Evolutionary conservation across 139 green algal species (phyloP).

Genomic region (Micractinium sp.): DNA sequence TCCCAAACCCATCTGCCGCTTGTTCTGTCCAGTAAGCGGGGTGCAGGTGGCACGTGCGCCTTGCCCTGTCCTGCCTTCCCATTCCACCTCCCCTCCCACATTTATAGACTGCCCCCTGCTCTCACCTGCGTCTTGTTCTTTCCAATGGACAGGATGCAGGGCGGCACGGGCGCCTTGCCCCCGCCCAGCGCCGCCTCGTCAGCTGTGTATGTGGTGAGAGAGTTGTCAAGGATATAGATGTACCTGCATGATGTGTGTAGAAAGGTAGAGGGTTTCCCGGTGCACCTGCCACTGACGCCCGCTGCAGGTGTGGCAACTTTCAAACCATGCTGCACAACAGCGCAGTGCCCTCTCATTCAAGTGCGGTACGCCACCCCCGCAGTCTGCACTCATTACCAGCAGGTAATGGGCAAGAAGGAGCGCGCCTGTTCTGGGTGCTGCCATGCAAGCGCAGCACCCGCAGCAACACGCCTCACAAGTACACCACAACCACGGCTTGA

Average conservation of each 20-base stretch:
- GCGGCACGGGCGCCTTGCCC: constrained; percentile 70
- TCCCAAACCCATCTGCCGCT: no score
- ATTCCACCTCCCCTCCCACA: no score
- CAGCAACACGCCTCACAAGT: background rate
- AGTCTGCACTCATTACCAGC: background rate
- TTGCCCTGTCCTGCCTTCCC: no score
- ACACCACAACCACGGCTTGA: no score
- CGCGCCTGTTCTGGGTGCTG: no score
- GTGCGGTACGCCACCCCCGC: background rate
- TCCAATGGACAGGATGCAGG: constrained; percentile 70
- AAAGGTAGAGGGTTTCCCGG: background rate
- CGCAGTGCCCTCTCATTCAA: background rate
- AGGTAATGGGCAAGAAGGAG: no score
- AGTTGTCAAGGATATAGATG: constrained; percentile 81
- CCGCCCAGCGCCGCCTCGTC: constrained; percentile 34
- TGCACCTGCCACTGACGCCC: no score
- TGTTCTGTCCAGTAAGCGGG: no score
- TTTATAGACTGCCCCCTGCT: no score
- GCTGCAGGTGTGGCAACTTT: background rate
- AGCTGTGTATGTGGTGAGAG: constrained; percentile 72
- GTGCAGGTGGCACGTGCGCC: no score
- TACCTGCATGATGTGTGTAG: constrained; percentile 25
- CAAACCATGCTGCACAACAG: background rate
- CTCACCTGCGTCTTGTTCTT: constrained; percentile 40
- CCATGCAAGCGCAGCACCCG: background rate